These are phyloP conservation scores for Aspergillus sp. DNA, from an alignment of 2,329 filamentous ascomycete species.

Conservation along the genomic window DNA sequence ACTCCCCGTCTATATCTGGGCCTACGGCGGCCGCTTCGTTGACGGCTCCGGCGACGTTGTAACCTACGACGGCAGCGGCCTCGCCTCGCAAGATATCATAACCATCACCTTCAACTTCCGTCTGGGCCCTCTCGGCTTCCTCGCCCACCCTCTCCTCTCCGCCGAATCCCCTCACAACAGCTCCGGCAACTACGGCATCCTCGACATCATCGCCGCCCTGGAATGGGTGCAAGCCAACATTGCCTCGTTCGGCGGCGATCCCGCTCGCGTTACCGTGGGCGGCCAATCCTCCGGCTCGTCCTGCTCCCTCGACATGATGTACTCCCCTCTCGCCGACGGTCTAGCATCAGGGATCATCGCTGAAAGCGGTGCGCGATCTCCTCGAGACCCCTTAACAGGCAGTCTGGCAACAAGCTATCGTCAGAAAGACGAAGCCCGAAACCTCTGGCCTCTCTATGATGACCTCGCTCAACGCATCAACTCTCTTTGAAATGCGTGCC, in stretches of 20 bases:
- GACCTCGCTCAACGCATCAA: slow-evolving; percentile 39
- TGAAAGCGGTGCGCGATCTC: slow-evolving; percentile 34
- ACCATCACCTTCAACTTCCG: slow-evolving; percentile 28
- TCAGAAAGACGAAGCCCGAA: slow-evolving; percentile 25
- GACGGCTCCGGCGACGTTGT: slow-evolving; percentile 16
- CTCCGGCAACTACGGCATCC: slow-evolving; percentile 31
- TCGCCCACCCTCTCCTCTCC: slow-evolving; percentile 30
- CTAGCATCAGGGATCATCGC: slow-evolving; percentile 33
- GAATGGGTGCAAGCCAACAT: slow-evolving; percentile 26
- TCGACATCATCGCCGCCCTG: slow-evolving; percentile 27
- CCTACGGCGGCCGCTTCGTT: slow-evolving; percentile 20
- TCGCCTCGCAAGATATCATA: slow-evolving; percentile 22
- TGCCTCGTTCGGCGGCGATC: slow-evolving; percentile 26
- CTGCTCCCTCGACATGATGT: slow-evolving; percentile 26
- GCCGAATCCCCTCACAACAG: slow-evolving; percentile 25
- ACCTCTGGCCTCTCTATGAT: slow-evolving; percentile 37
- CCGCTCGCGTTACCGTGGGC: slow-evolving; percentile 27
- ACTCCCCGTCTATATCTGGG: slow-evolving; percentile 27
- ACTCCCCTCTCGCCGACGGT: slow-evolving; percentile 23
- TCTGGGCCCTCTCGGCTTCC: slow-evolving; percentile 38
- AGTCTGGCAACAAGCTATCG: slow-evolving; percentile 29
- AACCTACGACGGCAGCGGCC: slow-evolving; percentile 22
- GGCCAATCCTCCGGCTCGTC: slow-evolving; percentile 37
- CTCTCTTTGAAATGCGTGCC: slow-evolving; percentile 44
- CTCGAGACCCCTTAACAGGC: slow-evolving; percentile 30